Conservation (phyloP, 2,329 filamentous ascomycete genomes). For the Periconia macrospinosa region DNA sequence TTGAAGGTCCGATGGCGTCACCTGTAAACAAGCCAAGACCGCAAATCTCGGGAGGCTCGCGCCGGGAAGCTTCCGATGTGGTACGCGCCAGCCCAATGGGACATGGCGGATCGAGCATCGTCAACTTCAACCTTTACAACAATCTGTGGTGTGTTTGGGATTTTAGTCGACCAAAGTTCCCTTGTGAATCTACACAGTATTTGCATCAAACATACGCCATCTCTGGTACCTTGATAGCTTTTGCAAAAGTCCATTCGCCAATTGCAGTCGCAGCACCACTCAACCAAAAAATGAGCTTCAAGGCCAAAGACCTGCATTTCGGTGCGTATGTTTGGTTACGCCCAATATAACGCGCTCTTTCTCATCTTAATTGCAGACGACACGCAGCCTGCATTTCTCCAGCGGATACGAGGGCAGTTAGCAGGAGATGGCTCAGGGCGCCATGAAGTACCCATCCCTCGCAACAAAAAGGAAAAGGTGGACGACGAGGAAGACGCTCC, state of each 20-base stretch:
- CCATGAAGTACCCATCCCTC: conserved; percentile 48
- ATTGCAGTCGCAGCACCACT: neutral
- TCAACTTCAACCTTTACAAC: neutral
- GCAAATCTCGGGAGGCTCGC: neutral
- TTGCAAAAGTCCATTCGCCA: neutral
- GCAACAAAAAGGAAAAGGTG: conserved; percentile 51
- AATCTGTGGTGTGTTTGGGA: too few relatives aligned
- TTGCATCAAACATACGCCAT: too few relatives aligned
- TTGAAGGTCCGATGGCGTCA: neutral
- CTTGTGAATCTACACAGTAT: too few relatives aligned
- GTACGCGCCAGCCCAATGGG: neutral
- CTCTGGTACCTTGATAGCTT: too few relatives aligned
- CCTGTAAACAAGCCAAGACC: neutral
- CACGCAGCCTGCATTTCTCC: conserved; percentile 53
- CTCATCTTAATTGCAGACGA: conserved; percentile 65
- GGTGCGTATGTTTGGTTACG: conserved; percentile 33
- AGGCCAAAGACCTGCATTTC: conserved; percentile 71
- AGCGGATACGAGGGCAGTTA: conserved; percentile 55
- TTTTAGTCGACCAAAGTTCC: too few relatives aligned
- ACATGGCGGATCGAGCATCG: neutral
- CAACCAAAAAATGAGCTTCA: conserved; percentile 60
- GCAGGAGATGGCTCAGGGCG: conserved; percentile 52
- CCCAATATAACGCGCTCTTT: conserved; percentile 65
- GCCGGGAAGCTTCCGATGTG: neutral
- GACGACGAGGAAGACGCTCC: conserved; percentile 79